Conservation (phyloP, 2,329 filamentous ascomycete species). For the Thielaviopsis ethacetica region DNA sequence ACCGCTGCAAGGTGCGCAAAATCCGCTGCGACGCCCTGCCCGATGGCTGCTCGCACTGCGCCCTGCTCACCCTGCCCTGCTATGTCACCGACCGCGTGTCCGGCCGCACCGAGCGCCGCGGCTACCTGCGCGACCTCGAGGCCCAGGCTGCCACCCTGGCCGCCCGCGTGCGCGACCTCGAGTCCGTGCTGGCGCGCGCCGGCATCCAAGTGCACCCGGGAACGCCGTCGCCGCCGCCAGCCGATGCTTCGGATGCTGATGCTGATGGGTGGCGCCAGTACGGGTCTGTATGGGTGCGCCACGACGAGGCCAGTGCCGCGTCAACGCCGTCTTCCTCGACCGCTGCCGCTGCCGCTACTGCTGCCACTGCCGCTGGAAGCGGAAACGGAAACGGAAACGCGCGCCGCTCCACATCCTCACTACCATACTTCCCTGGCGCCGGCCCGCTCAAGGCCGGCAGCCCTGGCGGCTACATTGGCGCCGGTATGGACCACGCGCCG, state of each 20-base stretch:
- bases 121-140: constrained; percentile 64
- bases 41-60: constrained; percentile 69
- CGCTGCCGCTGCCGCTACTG: too few species aligned
- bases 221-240: too few species aligned
- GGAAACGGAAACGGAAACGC: too few species aligned
- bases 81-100: constrained; percentile 78
- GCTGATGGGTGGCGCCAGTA: too few species aligned
- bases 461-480: constrained; percentile 39
- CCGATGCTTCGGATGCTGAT: too few species aligned
- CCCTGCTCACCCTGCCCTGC: constrained; percentile 60
- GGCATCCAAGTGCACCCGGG: constrained; percentile 35
- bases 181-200: constrained; percentile 44
- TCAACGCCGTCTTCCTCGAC: too few species aligned
- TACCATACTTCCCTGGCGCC: too few species aligned
- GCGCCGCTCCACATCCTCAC: too few species aligned
- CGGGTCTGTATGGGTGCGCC: too few species aligned
- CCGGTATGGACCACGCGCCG: constrained; percentile 36
- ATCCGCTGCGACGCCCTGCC: constrained; percentile 72
- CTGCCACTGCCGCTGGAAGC: too few species aligned
- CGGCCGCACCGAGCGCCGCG: constrained; percentile 60
- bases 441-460: constrained; percentile 42
- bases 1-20: constrained; percentile 77
- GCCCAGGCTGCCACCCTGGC: constrained; percentile 52
- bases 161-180: constrained; percentile 49
- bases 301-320: too few species aligned